These are phyloP conservation scores for Apiospora aurea DNA, from an alignment of 2,329 filamentous ascomycete species.

Conservation along the genomic window DNA sequence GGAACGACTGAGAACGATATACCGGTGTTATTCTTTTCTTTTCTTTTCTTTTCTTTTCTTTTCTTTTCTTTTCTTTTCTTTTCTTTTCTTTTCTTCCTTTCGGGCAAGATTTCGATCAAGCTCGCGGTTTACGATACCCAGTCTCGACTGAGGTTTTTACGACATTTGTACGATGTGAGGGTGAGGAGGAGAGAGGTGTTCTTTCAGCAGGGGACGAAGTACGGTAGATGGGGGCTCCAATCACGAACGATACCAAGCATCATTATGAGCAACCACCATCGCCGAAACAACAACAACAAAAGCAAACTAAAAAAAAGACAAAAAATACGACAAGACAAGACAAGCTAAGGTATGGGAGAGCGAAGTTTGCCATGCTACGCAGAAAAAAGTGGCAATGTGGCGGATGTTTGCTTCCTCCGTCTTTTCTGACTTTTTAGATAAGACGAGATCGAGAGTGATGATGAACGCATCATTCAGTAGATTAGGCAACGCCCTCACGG, in stretches of 20 bases:
- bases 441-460: not conserved
- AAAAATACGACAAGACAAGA: constrained; percentile 20
- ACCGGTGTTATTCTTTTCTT: not conserved
- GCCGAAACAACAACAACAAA: constrained; percentile 10
- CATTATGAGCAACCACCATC: not conserved
- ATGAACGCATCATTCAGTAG: not conserved
- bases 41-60: not conserved
- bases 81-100: not conserved
- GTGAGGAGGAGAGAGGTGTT: not conserved
- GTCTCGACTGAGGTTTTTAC: not conserved
- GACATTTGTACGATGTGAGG: constrained; percentile 1
- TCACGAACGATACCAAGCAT: constrained; percentile 10
- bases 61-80: not conserved
- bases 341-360: constrained; percentile 18
- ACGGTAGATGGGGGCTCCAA: not conserved
- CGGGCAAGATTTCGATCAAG: not conserved
- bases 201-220: not conserved
- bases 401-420: not conserved
- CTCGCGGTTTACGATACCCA: constrained; percentile 5
- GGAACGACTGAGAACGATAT: constrained; percentile 17
- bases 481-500: constrained; percentile 15
- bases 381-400: constrained; percentile 12
- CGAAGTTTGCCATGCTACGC: not conserved
- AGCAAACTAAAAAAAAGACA: constrained; percentile 4
- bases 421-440: not conserved